Evolutionary conservation across 2,329 filamentous ascomycete species (phyloP), one percentile per base, ranked within the genome.

Genomic region (Colletotrichum spaethianum): DNA sequence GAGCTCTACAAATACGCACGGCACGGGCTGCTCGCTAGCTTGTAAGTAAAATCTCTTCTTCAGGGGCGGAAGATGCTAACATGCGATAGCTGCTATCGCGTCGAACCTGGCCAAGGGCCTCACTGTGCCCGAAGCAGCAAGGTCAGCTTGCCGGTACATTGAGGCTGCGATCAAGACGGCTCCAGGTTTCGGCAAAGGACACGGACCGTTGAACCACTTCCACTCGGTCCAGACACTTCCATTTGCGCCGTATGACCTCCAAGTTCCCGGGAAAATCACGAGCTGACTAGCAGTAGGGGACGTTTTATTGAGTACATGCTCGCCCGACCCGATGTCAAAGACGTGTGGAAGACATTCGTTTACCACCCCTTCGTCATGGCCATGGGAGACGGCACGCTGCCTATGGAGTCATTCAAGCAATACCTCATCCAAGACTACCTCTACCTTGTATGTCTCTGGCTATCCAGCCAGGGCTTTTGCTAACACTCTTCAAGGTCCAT

Each of bases 401-500:
- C 93, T 0, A 76, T 93, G 1, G 89, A 93, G 53, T 92, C 91
- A 0, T 98, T 98, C 86, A 96, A 95, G 80, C 89, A 93, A 48
- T 98, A 98, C 79, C 90, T 98, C 67, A 88, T 96, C 12, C 96
- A 98, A 77, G 96, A 98, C 78, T 98, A 98, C 78, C 86, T 98
- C 5, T 98, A 96, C 78, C 84, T 98, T 53, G 93, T 96, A 77
- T 52, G 86, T 78, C 20, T 23, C 14, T 0, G 16, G 23, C 11
- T 0, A 2, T 11, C 18, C 26, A 3, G 6, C 33, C 14, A 42
- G 11, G n/a, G 2, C 1, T n/a, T 16, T 50, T 38, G 23, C 61
- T 74, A 12, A 74, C 38, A 1, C 46, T 9, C 6, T 14, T 7
- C 0, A 36, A 95, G 92, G 88, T 93, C 57, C 95, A 98, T 78